Base-by-base conservation (phyloP, 73 alveolate species). In the Tetrahymena borealis region DNA sequence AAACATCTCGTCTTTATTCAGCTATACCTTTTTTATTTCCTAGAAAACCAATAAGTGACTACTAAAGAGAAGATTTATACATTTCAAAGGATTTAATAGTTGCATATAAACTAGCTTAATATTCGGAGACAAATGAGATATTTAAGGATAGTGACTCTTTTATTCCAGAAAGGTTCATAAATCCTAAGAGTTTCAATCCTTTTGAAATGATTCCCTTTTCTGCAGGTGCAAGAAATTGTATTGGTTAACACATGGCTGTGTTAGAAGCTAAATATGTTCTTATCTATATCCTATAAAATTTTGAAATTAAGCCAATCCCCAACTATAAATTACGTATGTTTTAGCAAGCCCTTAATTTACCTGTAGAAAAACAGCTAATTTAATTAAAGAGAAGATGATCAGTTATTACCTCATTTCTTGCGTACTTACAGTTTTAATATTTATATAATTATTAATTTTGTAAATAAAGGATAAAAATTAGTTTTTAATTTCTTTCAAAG, bases 201-300 rank as follows among this genome's bases (percentile, higher is more conserved):
- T 92, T 20, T 92, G 95, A 33, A 16, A 35, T 78, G 40, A 36
- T 92, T 11, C 93, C 95, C 39, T 92, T 92, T 38, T 78, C 93
- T 11, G 38, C 95, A 18, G 93, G 93, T 35, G 32, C 90, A 7
- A 78, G 95, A 78, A 79, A 92, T 79, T 92, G 93, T n/a, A 78
- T 92, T 37, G 93, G 95, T 20, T 38, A 92, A 37, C 93, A 92
- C 39, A 92, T 92, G 95, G 95, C 95, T 7, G 32, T 32, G n/a
- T 78, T 78, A 91, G 93, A 92, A 78, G 60, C 90, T 38, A 92
- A 78, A 39, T 38, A 78, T 78, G 78, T 92, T n/a, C 90, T 92
- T 28, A 38, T 91, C 33, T 18, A 91, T 11, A 60, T 91, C 15
- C 94, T 91, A 13, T 78, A 38, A 31, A 92, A 92, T 24, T 92